Percentiles rank a stretch among this genome's conserved stretches.
phyloP scores from a whole-genome alignment of 2,329 filamentous ascomycete species.

The Zasmidium cellare region DNA sequence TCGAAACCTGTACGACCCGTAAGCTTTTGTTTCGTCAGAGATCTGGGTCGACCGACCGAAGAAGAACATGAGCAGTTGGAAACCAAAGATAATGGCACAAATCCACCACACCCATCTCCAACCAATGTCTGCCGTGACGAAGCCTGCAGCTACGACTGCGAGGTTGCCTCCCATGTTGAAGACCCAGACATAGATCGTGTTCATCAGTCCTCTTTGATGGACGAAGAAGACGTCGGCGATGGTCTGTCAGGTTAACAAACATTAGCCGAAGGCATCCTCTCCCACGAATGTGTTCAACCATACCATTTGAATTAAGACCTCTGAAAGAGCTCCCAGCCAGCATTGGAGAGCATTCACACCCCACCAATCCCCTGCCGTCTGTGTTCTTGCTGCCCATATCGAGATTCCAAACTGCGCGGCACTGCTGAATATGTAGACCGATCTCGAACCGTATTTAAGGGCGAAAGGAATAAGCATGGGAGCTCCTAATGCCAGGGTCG shows the following conservation, averaged over 20 bases:
- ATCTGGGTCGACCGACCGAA: constrained; percentile 32
- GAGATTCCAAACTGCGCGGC: constrained; percentile 50
- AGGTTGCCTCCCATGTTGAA: constrained; percentile 38
- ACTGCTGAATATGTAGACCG: constrained; percentile 51
- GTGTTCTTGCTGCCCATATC: constrained; percentile 50
- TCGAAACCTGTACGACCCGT: constrained; percentile 37
- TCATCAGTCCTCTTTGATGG: constrained; percentile 49
- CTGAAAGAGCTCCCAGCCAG: constrained; percentile 49
- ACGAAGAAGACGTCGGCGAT: constrained; percentile 48
- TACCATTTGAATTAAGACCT: constrained; percentile 53
- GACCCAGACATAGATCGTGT: constrained; percentile 47
- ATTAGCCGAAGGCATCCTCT: no score
- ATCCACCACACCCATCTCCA: constrained; percentile 54
- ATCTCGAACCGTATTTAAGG: constrained; percentile 52
- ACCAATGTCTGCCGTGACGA: constrained; percentile 42
- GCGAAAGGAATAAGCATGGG: constrained; percentile 54
- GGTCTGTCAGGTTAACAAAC: not conserved
- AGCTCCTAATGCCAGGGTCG: constrained; percentile 49
- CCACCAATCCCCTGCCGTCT: constrained; percentile 46
- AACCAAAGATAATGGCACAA: constrained; percentile 41
- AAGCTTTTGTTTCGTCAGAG: not conserved
- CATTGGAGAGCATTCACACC: constrained; percentile 46
- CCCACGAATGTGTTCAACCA: constrained; percentile 36
- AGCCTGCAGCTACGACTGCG: constrained; percentile 43
- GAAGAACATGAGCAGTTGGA: constrained; percentile 40